Conservation (phyloP, 2,329 filamentous ascomycete species). For the Microascus cirrosus region DNA sequence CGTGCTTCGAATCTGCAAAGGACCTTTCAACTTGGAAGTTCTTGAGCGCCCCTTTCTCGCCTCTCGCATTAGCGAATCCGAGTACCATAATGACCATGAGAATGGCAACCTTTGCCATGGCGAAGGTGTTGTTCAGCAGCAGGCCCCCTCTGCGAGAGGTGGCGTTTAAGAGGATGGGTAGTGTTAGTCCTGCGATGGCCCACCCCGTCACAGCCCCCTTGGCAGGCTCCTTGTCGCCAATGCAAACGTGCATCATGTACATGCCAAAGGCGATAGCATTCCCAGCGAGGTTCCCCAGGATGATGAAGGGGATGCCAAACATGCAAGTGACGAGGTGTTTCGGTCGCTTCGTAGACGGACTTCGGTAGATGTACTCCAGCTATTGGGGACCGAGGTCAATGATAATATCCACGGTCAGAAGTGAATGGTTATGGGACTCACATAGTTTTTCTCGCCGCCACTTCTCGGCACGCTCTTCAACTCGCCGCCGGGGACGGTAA, state of each 20-base stretch:
- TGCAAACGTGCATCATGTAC: constrained; percentile 18
- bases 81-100: constrained; percentile 25
- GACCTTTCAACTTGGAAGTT: no score
- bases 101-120: constrained; percentile 29
- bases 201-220: constrained; percentile 21
- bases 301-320: constrained; percentile 30
- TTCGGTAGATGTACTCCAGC: background rate
- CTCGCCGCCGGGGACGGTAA: constrained; percentile 13
- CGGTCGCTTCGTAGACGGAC: background rate
- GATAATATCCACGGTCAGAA: background rate
- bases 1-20: constrained; percentile 8
- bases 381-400: background rate
- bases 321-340: constrained; percentile 27
- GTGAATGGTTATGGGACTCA: constrained; percentile 5
- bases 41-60: no score
- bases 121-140: constrained; percentile 35
- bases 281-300: constrained; percentile 34
- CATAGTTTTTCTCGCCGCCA: constrained; percentile 35
- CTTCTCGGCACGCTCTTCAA: constrained; percentile 26
- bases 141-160: constrained; percentile 37
- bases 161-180: constrained; percentile 34
- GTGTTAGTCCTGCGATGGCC: constrained; percentile 28
- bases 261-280: constrained; percentile 35
- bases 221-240: constrained; percentile 17
- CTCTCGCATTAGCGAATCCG: constrained; percentile 22